Evolutionary conservation across 805 yeast species (phyloP), one percentile per base, ranked within the genome.

Genomic region (Metschnikowia matae): DNA sequence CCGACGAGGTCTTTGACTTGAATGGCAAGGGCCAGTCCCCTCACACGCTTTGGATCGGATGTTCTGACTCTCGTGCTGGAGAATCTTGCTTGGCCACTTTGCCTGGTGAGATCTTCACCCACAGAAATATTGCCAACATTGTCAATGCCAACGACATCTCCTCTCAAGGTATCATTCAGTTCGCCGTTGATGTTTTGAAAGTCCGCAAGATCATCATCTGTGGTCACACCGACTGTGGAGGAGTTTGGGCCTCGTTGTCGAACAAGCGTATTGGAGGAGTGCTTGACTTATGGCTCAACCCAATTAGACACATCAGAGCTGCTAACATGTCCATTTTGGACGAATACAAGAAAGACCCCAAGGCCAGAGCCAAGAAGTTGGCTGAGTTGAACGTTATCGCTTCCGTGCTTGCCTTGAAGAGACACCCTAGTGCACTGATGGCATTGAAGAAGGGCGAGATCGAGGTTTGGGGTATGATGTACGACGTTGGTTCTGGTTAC

Each of bases 391-490:
- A 58, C n/a, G 61, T 56, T 40, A 51, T 58, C 15, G 46, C 54
- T 4, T 54, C 58, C 13, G 61, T 56, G 26, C 52, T 54, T 32
- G 60, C 60, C 18, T 52, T 58, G 55, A 58, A 58, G 47, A 45
- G 60, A 38, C 61, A 58, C 50, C 61, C 61, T 5, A 54, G 58
- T 31, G 60, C 60, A 34, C 56, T 51, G 57, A 52, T 36, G 38
- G 61, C 61, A 32, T 49, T 58, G 51, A 56, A 56, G 44, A 54
- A 53, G 48, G 60, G 60, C 37, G 57, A 56, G 26, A 56, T 58
- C 38, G 61, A 58, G 53, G 61, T 58, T 29, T 58, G 61, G 61
- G 61, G 60, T 33, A 46, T 58, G 57, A 56, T 58, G 60, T 58
- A 58, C 48, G 57, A 58, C 42, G 61, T 58, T 32, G 54, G 50